Evolutionary conservation across 306 rosid genomes (phyloP).

Genomic region (Cucumis hystrix): DNA sequence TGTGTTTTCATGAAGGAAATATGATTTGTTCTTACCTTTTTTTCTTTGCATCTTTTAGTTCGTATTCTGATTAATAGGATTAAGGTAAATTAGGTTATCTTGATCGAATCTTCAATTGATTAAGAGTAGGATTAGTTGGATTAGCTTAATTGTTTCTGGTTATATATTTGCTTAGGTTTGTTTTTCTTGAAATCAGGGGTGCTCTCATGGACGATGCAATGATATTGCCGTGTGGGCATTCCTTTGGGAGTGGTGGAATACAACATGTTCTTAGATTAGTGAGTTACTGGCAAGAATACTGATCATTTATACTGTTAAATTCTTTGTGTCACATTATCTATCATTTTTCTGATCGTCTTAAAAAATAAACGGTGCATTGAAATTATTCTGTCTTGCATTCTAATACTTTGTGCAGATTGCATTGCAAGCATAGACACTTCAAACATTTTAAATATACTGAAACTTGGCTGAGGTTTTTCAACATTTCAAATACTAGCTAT

Average conservation of each 20-base stretch:
- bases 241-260: slow-evolving; percentile 83
- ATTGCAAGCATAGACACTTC: not conserved
- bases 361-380: not conserved
- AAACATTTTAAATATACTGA: not conserved
- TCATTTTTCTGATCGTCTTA: not conserved
- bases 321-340: not conserved
- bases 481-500: not conserved
- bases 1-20: too few relatives aligned
- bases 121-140: too few relatives aligned
- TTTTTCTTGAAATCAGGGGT: slow-evolving; percentile 40
- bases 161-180: not conserved
- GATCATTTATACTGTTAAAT: not conserved
- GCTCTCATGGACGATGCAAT: slow-evolving; percentile 94
- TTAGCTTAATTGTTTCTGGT: not conserved
- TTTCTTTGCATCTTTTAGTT: too few relatives aligned
- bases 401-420: not conserved
- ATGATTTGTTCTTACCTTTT: too few relatives aligned
- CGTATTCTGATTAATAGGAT: too few relatives aligned
- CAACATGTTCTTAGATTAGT: slow-evolving; percentile 78
- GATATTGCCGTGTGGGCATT: slow-evolving; percentile 99
- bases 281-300: slow-evolving; percentile 35
- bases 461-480: not conserved
- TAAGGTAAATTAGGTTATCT: too few relatives aligned
- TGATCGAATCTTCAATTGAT: too few relatives aligned
- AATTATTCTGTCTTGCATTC: not conserved